A percentile compares a stretch with the other conserved stretches of the same genome.
Conservation (phyloP, 129 eudicot genomes). For the Saussurea involucrata region DNA sequence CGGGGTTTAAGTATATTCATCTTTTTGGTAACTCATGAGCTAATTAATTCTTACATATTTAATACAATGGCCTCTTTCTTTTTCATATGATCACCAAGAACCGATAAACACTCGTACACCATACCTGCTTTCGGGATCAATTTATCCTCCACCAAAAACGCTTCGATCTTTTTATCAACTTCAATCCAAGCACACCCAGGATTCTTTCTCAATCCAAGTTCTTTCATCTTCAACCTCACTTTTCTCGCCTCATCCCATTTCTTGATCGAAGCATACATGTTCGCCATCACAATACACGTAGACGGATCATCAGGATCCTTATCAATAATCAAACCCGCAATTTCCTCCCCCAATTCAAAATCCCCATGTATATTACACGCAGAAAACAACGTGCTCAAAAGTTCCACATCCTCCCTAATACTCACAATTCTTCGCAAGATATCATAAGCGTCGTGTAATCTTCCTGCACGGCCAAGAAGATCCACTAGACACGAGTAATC, state of each 20-base stretch:
- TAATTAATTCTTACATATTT: too few relatives aligned
- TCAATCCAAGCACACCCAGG: conserved; percentile 35
- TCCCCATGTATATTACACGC: conserved; percentile 15
- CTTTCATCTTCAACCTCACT: conserved; percentile 20
- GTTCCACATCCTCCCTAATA: conserved; percentile 13
- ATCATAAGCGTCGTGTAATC: conserved; percentile 12
- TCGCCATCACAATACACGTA: conserved; percentile 6
- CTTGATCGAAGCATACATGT: conserved; percentile 15
- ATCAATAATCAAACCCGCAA: conserved; percentile 1
- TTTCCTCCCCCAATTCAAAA: conserved; percentile 8
- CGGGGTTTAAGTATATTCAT: too few relatives aligned
- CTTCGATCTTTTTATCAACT: conserved; percentile 31
- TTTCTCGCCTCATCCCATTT: conserved; percentile 16
- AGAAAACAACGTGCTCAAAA: conserved; percentile 13
- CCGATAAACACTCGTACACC: conserved; percentile 26
- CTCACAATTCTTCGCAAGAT: background rate
- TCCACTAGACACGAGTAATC: conserved; percentile 9
- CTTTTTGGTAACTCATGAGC: too few relatives aligned
- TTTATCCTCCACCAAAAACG: conserved; percentile 25
- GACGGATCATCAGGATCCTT: too few relatives aligned
- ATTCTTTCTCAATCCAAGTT: conserved; percentile 18
- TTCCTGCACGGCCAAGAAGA: too few relatives aligned
- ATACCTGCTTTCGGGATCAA: conserved; percentile 14
- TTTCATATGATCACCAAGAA: conserved; percentile 24
- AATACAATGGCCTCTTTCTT: too few relatives aligned